phyloP scores from a whole-genome alignment of 805 yeast genomes.

The Hanseniaspora vineae region DNA sequence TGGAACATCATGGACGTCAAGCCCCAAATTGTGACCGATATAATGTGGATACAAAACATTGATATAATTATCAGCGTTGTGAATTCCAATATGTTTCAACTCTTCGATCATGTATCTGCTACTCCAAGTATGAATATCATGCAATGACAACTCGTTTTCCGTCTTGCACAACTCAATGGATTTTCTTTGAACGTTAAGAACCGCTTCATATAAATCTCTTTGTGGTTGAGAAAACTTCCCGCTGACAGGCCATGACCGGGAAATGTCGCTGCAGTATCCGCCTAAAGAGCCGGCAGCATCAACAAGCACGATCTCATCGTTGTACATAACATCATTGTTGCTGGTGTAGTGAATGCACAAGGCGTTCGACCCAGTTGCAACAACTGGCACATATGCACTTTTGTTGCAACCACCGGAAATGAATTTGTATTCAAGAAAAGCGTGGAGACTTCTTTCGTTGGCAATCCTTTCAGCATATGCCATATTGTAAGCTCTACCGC shows the following conservation, averaged over 20 bases:
- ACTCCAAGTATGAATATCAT: constrained; percentile 65
- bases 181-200: constrained; percentile 64
- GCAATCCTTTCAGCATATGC: constrained; percentile 59
- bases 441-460: constrained; percentile 67
- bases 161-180: constrained; percentile 64
- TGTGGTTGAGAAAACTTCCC: constrained; percentile 69
- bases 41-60: constrained; percentile 75
- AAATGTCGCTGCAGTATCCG: constrained; percentile 91
- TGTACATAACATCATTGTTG: constrained; percentile 68
- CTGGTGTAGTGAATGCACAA: constrained; percentile 87
- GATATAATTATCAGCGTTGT: constrained; percentile 34
- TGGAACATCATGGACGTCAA: constrained; percentile 83
- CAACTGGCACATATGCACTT: constrained; percentile 89
- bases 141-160: constrained; percentile 38
- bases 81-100: constrained; percentile 53
- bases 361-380: constrained; percentile 87
- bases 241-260: constrained; percentile 89
- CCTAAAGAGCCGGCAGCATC: constrained; percentile 94
- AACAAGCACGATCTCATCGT: constrained; percentile 74
- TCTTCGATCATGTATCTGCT: constrained; percentile 47
- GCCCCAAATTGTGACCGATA: constrained; percentile 89
- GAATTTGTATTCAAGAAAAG: constrained; percentile 73
- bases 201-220: constrained; percentile 78
- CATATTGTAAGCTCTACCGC: constrained; percentile 71
- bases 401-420: constrained; percentile 80